Base-by-base conservation (phyloP, 2,329 filamentous ascomycete species). In the Zarea fungicola region DNA sequence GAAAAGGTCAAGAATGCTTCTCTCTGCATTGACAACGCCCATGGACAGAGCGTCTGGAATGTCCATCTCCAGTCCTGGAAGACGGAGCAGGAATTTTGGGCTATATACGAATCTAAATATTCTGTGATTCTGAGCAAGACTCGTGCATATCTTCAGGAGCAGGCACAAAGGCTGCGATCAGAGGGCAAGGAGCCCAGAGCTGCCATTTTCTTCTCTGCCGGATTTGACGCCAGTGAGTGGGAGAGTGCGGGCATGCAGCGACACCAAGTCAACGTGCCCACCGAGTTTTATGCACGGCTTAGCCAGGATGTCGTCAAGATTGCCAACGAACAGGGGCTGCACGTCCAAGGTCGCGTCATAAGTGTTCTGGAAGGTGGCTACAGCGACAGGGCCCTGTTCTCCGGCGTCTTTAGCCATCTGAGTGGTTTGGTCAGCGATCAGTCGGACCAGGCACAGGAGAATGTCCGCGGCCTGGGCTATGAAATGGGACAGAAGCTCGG, bases 291-390 rank as follows among this genome's bases (percentile, higher is more conserved):
- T 62, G 93, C 93, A 42, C 83, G 87, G 1, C 86, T 99, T 55
- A 92, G 92, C 0, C 79, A 84, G 37, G 93, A 99, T 61, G 80
- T 96, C 3, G 84, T 95, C 13, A 82, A 78, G 41, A 73, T 99
- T 51, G 87, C 95, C 0, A 78, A 87, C 34, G 90, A 96, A 63
- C 83, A 88, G 58, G 87, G 78, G 2, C 79, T 88, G 2, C 78
- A 80, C 23, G 87, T 89, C 2, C 85, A 95, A 22, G 92, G 92
- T 3, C 80, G 93, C 37, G 77, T 97, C 19, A 85, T 99, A 61
- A 97, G 92, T 64, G 90, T 97, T 3, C 76, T 99, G 19, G 93
- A 99, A 67, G 93, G 93, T 26, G 93, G 93, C 1, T 99, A 99
- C 62, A 96, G 91, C 62, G 89, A 99, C 66, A 82, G 91, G 51